Base-by-base conservation (phyloP, 306 rosid species). In the Trifolium repens region DNA sequence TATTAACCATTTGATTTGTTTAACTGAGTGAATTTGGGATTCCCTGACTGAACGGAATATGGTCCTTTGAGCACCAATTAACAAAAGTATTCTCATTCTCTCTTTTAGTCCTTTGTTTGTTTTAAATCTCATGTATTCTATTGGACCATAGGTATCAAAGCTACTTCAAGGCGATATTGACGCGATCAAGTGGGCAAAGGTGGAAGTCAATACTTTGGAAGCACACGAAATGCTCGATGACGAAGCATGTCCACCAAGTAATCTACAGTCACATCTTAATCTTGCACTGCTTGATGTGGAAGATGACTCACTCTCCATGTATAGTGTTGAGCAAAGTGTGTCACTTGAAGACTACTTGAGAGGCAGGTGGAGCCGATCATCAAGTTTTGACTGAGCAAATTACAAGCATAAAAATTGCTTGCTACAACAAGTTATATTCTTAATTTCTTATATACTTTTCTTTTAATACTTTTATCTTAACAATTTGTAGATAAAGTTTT, bases 211-310 rank as follows among this genome's bases (percentile, higher is more conserved):
- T 43, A 84, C 85, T 37, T 37, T 57, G 61, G 90, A 84, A 68
- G 87, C 88, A 34, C 66, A 70, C 0, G 90, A 88, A 79, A 74
- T 44, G 72, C 61, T 87, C 1, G 92, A 85, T 0, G 98, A 86
- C 2, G 92, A 92, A 74, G 73, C 80, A 15, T 92, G 87, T 67
- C 85, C 89, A 27, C 92, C 82, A 14, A 89, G 92, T 53, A 85
- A 92, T 73, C 78, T 92, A 58, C 97, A 83, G 83, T 92, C 97
- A 39, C 97, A 92, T 80, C 87, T 96, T 75, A 92, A 90, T 78
- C 87, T 96, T 39, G 99, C 99, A 58, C 87, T 96, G 74, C 97
- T 88, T 55, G 98, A 88, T 64, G 94, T 96, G 85, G 99, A 89
- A 77, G 96, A 92, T 75, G 97, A 96, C 84, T 88, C 93, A n/a